Evolutionary conservation across 148 eudicot genomes (phyloP).

Genomic region (Drosera capensis): DNA sequence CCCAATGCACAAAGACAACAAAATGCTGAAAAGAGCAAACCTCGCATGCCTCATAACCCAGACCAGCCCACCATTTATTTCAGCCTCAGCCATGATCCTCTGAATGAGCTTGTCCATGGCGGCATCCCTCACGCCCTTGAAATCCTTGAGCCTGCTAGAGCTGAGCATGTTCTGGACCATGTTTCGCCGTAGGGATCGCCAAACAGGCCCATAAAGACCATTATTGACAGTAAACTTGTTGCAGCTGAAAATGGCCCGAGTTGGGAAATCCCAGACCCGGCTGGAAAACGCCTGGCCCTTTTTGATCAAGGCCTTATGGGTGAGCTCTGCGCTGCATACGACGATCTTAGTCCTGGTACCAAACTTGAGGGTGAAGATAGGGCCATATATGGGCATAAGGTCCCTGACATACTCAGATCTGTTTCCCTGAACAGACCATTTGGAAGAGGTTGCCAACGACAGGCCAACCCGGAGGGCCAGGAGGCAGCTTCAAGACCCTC

Average conservation of each 20-base stretch:
- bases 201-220: constrained; percentile 58
- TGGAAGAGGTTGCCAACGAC: constrained; percentile 85
- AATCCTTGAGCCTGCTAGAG: constrained; percentile 28
- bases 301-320: constrained; percentile 48
- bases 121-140: constrained; percentile 18
- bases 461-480: constrained; percentile 93
- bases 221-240: constrained; percentile 86
- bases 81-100: constrained; percentile 37
- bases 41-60: constrained; percentile 50
- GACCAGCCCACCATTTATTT: constrained; percentile 41
- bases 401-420: constrained; percentile 49
- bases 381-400: constrained; percentile 49
- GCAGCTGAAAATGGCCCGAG: constrained; percentile 57
- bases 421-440: constrained; percentile 69
- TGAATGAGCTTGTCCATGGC: constrained; percentile 59
- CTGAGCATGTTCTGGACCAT: constrained; percentile 88
- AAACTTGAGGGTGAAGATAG: constrained; percentile 70
- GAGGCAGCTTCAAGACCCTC: constrained; percentile 33
- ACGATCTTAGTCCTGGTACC: constrained; percentile 75
- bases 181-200: constrained; percentile 75
- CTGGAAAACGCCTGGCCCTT: constrained; percentile 63
- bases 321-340: constrained; percentile 38
- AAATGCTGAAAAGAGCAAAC: constrained; percentile 65
- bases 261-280: constrained; percentile 72
- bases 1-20: constrained; percentile 73